These are phyloP conservation scores for Drechslerella dactyloides DNA, from an alignment of 2,329 filamentous ascomycete species.

Conservation along the genomic window DNA sequence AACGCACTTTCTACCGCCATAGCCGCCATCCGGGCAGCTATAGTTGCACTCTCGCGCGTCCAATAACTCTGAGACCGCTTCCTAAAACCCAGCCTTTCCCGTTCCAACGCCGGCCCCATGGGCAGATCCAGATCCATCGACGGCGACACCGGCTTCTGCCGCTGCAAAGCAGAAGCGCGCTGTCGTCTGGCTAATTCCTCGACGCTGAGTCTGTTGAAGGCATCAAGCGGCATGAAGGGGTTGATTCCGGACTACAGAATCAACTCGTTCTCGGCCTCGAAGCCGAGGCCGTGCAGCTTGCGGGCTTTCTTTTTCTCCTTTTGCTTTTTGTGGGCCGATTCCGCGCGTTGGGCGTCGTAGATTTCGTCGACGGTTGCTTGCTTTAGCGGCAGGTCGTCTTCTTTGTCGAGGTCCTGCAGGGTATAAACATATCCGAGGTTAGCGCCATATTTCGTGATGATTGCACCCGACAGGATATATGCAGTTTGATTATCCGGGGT, in stretches of 20 bases:
- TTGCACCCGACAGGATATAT: neutral
- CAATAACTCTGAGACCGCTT: no score
- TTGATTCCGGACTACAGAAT: conserved; percentile 44
- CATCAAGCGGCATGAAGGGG: conserved; percentile 23
- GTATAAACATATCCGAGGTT: neutral
- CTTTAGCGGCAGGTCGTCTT: conserved; percentile 82
- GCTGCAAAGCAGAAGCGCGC: no score
- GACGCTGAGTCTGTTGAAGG: no score
- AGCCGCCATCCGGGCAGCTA: no score
- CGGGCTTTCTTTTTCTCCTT: conserved; percentile 74
- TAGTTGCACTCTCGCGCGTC: no score
- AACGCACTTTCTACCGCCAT: no score
- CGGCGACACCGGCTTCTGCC: no score
- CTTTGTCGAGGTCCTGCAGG: conserved; percentile 82
- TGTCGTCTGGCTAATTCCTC: no score
- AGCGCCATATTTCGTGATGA: neutral
- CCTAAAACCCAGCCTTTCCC: no score
- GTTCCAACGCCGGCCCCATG: no score
- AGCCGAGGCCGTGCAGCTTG: conserved; percentile 78
- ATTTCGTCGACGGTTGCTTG: conserved; percentile 66
- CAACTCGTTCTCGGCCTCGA: conserved; percentile 76
- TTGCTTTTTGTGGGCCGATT: conserved; percentile 71
- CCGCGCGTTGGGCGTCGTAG: conserved; percentile 73
- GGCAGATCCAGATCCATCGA: no score
- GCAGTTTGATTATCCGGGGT: neutral